Base-by-base conservation (phyloP, 1,284 basidiomycete species). In the Naganishia sp. region DNA sequence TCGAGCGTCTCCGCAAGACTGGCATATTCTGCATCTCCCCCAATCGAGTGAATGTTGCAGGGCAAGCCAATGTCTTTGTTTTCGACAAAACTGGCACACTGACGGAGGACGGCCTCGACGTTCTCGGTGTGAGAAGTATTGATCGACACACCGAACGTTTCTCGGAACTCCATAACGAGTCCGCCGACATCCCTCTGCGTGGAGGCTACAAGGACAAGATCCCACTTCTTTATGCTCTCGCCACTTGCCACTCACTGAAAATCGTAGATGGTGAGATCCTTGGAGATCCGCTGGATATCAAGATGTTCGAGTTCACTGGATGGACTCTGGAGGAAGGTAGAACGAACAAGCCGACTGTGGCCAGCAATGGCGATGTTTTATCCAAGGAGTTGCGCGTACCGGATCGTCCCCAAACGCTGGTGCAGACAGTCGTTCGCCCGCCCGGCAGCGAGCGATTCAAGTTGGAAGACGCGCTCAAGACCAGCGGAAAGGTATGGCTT, bases 51-150 rank as follows among this genome's bases (percentile, higher is more conserved):
- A 99, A 99, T 75, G 88, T 99, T 57, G 93, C 88, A 2, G 96
- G 96, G 39, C 96, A 97, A 81, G 85, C 99, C 81, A 98, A 99
- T 71, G 90, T 99, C 9, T 95, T 94, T 74, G 98, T 94, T 79
- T 99, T 99, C 75, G 96, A 99, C 83, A 99, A 99, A 82, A 99
- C 96, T 1, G 96, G 96, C 2, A 99, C 96, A 0, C 84, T 99
- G 18, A 99, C 96, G 0, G 96, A 98, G 78, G 96, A 99, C 72
- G 96, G 96, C 0, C 84, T 99, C 49, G 96, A 99, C 75, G 94
- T 99, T 53, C 88, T 99, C 53, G 94, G 94, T 31, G 89, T 94
- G 13, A 87, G 94, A 48, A 87, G 86, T 1, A 84, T 92, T 50
- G 92, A 94, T 71, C 86, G 89, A 55, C 84, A 76, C 18, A 75